Evolutionary conservation across 441 rosid species (phyloP).

Genomic region (Dalechampia spathulata): DNA sequence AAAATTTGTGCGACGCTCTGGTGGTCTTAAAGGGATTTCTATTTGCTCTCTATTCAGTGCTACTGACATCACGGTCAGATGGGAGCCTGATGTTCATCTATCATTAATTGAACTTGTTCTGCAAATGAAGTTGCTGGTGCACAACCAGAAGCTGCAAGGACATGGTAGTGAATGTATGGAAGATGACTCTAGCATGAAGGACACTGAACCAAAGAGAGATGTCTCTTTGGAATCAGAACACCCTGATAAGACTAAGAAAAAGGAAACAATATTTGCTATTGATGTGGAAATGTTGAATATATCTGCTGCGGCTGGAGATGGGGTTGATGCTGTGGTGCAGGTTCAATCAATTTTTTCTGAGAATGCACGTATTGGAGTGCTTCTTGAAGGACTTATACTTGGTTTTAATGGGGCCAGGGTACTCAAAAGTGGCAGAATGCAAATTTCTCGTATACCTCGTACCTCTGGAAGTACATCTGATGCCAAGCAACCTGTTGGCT

Average conservation of each 20-base stretch:
- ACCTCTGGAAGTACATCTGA: slow-evolving; percentile 46
- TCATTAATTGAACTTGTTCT: slow-evolving; percentile 73
- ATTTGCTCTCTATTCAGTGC: slow-evolving; percentile 98
- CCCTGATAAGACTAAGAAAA: slow-evolving; percentile 66
- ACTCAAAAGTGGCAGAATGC: slow-evolving; percentile 86
- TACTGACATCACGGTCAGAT: slow-evolving; percentile 70
- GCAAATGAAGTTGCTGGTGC: slow-evolving; percentile 55
- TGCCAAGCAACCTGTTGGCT: slow-evolving; percentile 30
- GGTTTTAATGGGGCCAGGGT: slow-evolving; percentile 73
- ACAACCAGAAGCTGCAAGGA: slow-evolving; percentile 55
- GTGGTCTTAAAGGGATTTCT: slow-evolving; percentile 84
- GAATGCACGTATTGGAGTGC: slow-evolving; percentile 93
- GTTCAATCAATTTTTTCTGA: slow-evolving; percentile 98
- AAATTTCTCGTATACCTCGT: slow-evolving; percentile 92
- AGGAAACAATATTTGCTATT: slow-evolving; percentile 90
- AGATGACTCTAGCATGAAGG: slow-evolving; percentile 36
- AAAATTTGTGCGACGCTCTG: slow-evolving; percentile 83
- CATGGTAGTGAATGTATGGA: slow-evolving; percentile 27
- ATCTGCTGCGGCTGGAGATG: slow-evolving; percentile 94
- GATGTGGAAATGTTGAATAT: slow-evolving; percentile 82
- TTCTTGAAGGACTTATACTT: slow-evolving; percentile 89
- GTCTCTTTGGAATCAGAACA: slow-evolving; percentile 31
- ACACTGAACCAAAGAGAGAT: slow-evolving; percentile 45
- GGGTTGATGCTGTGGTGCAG: slow-evolving; percentile 73
- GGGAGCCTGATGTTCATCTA: slow-evolving; percentile 96